Evolutionary conservation across 73 alveolate genomes (phyloP).

Genomic region (Paramecium sexaurelia): DNA sequence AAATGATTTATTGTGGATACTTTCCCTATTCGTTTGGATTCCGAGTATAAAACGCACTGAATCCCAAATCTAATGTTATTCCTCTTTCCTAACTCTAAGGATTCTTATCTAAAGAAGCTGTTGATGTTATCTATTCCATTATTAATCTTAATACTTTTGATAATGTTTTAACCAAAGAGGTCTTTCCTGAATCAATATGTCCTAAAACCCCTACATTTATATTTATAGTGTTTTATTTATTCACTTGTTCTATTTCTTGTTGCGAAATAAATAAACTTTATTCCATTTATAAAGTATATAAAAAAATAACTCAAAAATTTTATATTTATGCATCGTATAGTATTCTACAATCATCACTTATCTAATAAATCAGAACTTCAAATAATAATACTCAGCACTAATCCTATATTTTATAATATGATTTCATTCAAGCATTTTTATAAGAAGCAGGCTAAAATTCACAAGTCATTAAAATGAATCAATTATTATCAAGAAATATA

Average conservation of each 20-base stretch:
- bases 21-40: constrained; percentile 70
- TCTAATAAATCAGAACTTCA: neutral
- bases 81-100: constrained; percentile 98
- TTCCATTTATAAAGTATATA: constrained; percentile 1
- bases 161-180: constrained; percentile 91
- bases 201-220: constrained; percentile 98
- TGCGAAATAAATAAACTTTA: neutral
- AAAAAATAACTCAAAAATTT: neutral
- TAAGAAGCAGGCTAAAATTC: constrained; percentile 31
- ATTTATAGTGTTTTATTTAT: constrained; percentile 76
- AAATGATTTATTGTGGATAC: constrained; percentile 30
- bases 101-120: constrained; percentile 99
- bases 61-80: constrained; percentile 98
- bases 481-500: too few species aligned
- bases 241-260: constrained; percentile 1
- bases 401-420: constrained; percentile 46
- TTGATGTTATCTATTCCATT: constrained; percentile 76
- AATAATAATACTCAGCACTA: neutral
- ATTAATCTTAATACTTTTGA: constrained; percentile 69
- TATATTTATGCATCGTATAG: neutral
- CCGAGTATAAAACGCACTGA: constrained; percentile 94
- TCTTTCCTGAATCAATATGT: constrained; percentile 99
- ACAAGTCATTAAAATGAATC: too few species aligned
- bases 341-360: neutral
- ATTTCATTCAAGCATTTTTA: constrained; percentile 12